phyloP scores from a whole-genome alignment of 345 rosid genomes.

The Laguncularia racemosa region DNA sequence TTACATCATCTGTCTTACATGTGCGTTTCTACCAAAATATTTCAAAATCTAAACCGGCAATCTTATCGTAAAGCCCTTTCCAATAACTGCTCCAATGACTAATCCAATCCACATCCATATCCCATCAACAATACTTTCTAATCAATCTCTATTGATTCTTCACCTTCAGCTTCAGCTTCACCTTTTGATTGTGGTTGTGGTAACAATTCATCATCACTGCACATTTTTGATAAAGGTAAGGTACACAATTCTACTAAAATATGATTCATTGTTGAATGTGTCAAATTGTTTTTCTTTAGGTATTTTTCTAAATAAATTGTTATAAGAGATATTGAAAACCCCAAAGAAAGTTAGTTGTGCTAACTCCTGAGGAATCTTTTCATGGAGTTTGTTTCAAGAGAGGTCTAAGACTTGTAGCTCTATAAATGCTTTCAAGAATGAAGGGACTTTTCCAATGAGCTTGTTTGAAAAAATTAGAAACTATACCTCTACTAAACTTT shows the following conservation, averaged over 20 bases:
- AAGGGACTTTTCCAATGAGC: slow-evolving; percentile 14
- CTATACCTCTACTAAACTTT: neutral
- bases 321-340: slow-evolving; percentile 16
- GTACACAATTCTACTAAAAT: slow-evolving; percentile 20
- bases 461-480: slow-evolving; percentile 17
- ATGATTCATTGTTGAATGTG: slow-evolving; percentile 10
- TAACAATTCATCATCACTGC: neutral
- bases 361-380: slow-evolving; percentile 16
- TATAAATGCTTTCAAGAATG: neutral
- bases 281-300: slow-evolving; percentile 13
- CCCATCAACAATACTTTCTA: slow-evolving; percentile 16
- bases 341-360: slow-evolving; percentile 12
- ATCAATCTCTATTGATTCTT: neutral
- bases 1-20: too few relatives aligned
- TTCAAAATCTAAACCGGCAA: too few relatives aligned
- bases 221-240: slow-evolving; percentile 7
- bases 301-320: slow-evolving; percentile 16
- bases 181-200: neutral
- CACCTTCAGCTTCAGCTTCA: neutral
- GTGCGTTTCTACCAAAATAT: too few relatives aligned
- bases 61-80: neutral
- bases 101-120: slow-evolving; percentile 18
- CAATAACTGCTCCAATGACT: slow-evolving; percentile 4
- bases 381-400: slow-evolving; percentile 10
- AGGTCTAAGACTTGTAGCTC: slow-evolving; percentile 17